Evolutionary conservation across 176 grass and related monocot genomes (phyloP).

Genomic region (Carex scoparia): DNA sequence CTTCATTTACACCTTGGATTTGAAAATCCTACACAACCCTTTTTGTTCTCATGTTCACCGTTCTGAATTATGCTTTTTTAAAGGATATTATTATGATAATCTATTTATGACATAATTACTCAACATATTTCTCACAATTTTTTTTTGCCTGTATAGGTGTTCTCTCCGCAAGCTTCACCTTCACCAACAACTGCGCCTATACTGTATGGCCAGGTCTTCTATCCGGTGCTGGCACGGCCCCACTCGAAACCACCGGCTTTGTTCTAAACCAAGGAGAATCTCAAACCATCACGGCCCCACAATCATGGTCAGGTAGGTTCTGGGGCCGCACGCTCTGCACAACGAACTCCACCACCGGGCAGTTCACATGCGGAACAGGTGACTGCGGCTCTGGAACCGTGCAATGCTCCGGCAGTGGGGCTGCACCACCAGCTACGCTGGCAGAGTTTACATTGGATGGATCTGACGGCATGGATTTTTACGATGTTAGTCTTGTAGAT

Average conservation of each 20-base stretch:
- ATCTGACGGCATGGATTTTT: slow-evolving; percentile 54
- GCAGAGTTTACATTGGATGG: slow-evolving; percentile 59
- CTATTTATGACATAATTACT: too few relatives aligned
- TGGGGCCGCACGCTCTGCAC: slow-evolving; percentile 52
- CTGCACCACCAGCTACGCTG: slow-evolving; percentile 31
- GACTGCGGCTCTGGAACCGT: slow-evolving; percentile 43
- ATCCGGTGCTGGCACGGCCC: slow-evolving; percentile 42
- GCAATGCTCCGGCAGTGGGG: slow-evolving; percentile 39
- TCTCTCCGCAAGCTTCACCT: slow-evolving; percentile 42
- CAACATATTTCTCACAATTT: too few relatives aligned
- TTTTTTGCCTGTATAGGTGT: background rate
- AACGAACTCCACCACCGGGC: background rate
- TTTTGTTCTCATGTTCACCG: too few relatives aligned
- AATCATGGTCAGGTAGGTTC: slow-evolving; percentile 53
- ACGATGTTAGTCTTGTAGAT: slow-evolving; percentile 89
- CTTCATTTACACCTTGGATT: too few relatives aligned
- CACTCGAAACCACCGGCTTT: slow-evolving; percentile 50
- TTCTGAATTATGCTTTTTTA: too few relatives aligned
- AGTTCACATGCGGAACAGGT: slow-evolving; percentile 45
- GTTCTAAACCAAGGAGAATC: slow-evolving; percentile 43
- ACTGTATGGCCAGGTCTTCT: slow-evolving; percentile 60
- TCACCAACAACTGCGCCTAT: slow-evolving; percentile 58
- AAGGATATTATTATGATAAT: too few relatives aligned
- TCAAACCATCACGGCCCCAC: slow-evolving; percentile 26
- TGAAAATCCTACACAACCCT: too few relatives aligned